Base-by-base conservation (phyloP, 345 rosid genomes). In the Arabidopsis arenosa region DNA sequence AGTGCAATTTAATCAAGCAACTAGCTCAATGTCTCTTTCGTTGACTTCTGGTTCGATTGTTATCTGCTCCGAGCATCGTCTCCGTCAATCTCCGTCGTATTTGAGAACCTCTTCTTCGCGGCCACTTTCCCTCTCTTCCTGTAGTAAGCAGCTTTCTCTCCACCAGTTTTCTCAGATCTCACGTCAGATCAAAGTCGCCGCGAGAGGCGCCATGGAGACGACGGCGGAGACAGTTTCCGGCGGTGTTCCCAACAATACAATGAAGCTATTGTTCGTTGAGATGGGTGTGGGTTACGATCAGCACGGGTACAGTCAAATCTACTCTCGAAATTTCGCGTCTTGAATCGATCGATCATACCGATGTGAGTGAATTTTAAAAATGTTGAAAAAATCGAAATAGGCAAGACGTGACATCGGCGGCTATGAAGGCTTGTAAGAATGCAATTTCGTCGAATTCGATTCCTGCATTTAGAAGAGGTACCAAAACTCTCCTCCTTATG, bases 221-320 rank as follows among this genome's bases (percentile, higher is more conserved):
- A 82, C 74, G 63, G 68, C 61, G 61, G 63, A 76, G 58, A 73
- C 55, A 30, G 26, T 54, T 15, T 30, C 63, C 44, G 60, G 76
- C 65, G 76, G 71, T 73, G 77, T 76, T 71, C 67, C 87, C 8
- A 76, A 59, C 58, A 63, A 68, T 33, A 58, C 88, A 45, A 85
- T 89, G 89, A 87, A 90, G 79, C 95, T 92, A 68, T 62, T 92
- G 77, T 94, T 94, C 77, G 98, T 94, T 48, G 98, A 92, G 88
- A 94, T 94, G 97, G 96, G 98, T 68, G 97, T 94, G n/a, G 98
- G 96, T 56, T 94, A 94, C 63, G 97, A 94, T 79, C 98, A 94
- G 77, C 97, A 92, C 62, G 98, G 98, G 98, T 93, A 55, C 36
- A 21, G 0, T 0, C 0, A 48, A 51, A 64, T 48, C 37, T 43